Percentiles rank a stretch among this genome's conserved stretches.
phyloP scores from a whole-genome alignment of 495 filamentous ascomycete genomes.

The Penicillium manginii region DNA sequence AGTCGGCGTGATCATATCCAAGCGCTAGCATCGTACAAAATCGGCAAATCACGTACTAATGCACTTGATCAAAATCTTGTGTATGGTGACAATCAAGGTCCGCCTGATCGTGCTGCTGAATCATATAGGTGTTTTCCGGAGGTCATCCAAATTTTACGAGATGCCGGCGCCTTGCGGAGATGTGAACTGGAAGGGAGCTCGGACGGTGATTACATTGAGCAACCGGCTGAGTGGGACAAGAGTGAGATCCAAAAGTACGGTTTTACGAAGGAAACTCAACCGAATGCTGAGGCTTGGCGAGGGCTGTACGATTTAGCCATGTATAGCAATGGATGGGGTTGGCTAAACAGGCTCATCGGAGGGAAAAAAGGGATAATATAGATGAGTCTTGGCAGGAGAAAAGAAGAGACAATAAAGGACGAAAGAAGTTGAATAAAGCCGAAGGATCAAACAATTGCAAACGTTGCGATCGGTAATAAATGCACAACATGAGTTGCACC shows the following conservation, averaged over 20 bases:
- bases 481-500: too few relatives aligned
- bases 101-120: constrained; percentile 17
- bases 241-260: constrained; percentile 7
- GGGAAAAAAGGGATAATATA: background rate
- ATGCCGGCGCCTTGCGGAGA: constrained; percentile 12
- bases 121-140: constrained; percentile 15
- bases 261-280: constrained; percentile 13
- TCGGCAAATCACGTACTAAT: constrained; percentile 1
- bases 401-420: too few relatives aligned
- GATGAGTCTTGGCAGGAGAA: too few relatives aligned
- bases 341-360: constrained; percentile 6
- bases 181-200: constrained; percentile 15
- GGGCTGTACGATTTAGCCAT: constrained; percentile 11
- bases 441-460: too few relatives aligned
- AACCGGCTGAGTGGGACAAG: constrained; percentile 12
- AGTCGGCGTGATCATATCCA: constrained; percentile 16
- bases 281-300: constrained; percentile 12
- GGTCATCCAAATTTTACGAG: constrained; percentile 13
- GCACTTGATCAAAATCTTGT: constrained; percentile 12
- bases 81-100: constrained; percentile 17
- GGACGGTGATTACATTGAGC: constrained; percentile 16
- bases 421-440: too few relatives aligned
- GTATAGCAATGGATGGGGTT: constrained; percentile 7
- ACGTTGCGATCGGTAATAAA: too few relatives aligned
- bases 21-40: constrained; percentile 15